phyloP scores from a whole-genome alignment of 2,329 filamentous ascomycete genomes.

The Penicillium sp. region DNA sequence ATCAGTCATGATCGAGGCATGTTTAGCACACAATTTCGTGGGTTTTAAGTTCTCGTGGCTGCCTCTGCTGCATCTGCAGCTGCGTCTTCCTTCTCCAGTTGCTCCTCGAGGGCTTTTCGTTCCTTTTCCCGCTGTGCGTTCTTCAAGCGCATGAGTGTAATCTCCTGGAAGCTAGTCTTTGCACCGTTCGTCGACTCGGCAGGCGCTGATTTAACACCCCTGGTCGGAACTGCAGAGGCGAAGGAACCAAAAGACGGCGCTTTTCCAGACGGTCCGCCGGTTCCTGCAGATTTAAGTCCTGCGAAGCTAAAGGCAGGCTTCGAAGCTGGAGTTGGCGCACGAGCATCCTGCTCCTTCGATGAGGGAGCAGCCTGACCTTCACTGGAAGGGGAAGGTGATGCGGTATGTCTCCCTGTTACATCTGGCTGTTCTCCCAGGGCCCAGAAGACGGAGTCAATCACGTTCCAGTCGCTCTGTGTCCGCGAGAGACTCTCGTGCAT shows the following conservation, averaged over 20 bases:
- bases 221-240: constrained; percentile 36
- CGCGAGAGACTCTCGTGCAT: constrained; percentile 28
- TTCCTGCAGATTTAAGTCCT: constrained; percentile 33
- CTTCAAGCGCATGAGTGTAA: constrained; percentile 61
- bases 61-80: constrained; percentile 43
- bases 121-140: constrained; percentile 62
- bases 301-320: constrained; percentile 42
- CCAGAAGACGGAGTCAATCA: constrained; percentile 61
- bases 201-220: constrained; percentile 33
- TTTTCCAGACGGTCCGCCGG: constrained; percentile 35
- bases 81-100: constrained; percentile 56
- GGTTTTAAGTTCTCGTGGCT: constrained; percentile 21
- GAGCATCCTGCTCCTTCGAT: constrained; percentile 14
- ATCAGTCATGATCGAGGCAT: neutral
- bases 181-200: constrained; percentile 30
- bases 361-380: constrained; percentile 32
- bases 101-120: constrained; percentile 57
- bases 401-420: constrained; percentile 28
- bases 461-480: constrained; percentile 49
- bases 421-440: constrained; percentile 59
- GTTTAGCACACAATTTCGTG: too few relatives aligned
- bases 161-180: constrained; percentile 49
- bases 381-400: constrained; percentile 23
- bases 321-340: constrained; percentile 20
- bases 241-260: constrained; percentile 51